These are phyloP conservation scores for Mucuna pruriens DNA, from an alignment of 306 rosid genomes.

Conservation along the genomic window DNA sequence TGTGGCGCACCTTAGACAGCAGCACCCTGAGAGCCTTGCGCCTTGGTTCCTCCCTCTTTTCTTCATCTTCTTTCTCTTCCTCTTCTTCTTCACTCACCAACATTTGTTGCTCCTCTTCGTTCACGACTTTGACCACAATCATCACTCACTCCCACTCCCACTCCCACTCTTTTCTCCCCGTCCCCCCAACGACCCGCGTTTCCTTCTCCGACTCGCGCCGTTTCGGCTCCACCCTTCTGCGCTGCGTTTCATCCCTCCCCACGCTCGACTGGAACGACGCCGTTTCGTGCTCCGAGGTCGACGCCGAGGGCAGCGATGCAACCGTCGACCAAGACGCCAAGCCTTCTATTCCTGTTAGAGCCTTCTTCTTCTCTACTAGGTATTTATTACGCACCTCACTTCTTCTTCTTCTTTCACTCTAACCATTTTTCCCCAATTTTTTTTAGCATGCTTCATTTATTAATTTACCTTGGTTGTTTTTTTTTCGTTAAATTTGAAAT, in stretches of 20 bases:
- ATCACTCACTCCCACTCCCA: slow-evolving; percentile 33
- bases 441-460: neutral
- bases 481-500: neutral
- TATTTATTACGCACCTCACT: neutral
- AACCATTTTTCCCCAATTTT: neutral
- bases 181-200: slow-evolving; percentile 39
- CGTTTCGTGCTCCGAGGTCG: slow-evolving; percentile 68
- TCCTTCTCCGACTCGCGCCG: slow-evolving; percentile 29
- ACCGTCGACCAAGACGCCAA: slow-evolving; percentile 52
- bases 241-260: slow-evolving; percentile 66
- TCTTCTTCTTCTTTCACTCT: neutral
- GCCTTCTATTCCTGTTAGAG: slow-evolving; percentile 80
- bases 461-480: neutral
- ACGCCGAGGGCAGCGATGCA: slow-evolving; percentile 40
- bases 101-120: neutral
- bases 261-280: slow-evolving; percentile 77
- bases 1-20: slow-evolving; percentile 41
- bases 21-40: slow-evolving; percentile 35
- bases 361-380: slow-evolving; percentile 86
- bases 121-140: slow-evolving; percentile 43
- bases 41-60: slow-evolving; percentile 31
- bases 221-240: slow-evolving; percentile 33
- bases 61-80: neutral
- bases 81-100: neutral
- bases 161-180: neutral